A percentile compares a stretch with the other conserved stretches of the same genome.
Evolutionary conservation across 2,329 filamentous ascomycete species (phyloP).

Genomic region (Talaromyces funiculosus): DNA sequence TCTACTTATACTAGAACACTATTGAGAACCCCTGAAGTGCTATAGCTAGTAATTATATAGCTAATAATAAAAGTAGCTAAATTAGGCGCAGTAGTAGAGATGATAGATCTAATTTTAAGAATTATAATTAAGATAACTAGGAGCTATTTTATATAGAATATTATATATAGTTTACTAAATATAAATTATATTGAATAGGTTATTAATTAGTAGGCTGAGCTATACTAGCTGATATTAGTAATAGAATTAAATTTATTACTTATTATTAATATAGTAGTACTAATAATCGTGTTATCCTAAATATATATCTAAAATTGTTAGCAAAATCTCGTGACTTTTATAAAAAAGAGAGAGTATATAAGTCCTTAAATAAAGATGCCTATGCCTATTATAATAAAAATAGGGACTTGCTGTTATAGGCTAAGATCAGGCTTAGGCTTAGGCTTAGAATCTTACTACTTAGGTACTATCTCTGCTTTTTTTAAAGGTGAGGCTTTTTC

Average conservation of each 20-base stretch:
- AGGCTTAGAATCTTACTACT: neutral
- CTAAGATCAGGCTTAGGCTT: neutral
- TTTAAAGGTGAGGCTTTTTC: neutral
- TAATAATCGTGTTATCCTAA: neutral
- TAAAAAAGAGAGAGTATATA: neutral
- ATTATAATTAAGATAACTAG: neutral
- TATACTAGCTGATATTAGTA: neutral
- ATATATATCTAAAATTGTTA: neutral
- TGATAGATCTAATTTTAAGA: neutral
- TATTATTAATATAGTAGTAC: neutral
- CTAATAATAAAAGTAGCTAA: neutral
- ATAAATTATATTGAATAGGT: neutral
- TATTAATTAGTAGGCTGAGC: neutral
- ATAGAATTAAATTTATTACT: neutral
- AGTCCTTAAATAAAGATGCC: neutral
- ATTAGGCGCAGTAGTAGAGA: neutral
- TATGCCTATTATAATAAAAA: neutral
- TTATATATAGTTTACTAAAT: neutral
- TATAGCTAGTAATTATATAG: neutral
- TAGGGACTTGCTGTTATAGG: neutral
- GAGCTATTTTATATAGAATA: neutral
- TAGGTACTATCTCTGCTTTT: neutral
- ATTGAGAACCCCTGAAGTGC: neutral
- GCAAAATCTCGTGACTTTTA: neutral
- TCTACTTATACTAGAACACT: neutral